Base-by-base conservation (phyloP, 257 asterid genomes). In the Lantana camara region DNA sequence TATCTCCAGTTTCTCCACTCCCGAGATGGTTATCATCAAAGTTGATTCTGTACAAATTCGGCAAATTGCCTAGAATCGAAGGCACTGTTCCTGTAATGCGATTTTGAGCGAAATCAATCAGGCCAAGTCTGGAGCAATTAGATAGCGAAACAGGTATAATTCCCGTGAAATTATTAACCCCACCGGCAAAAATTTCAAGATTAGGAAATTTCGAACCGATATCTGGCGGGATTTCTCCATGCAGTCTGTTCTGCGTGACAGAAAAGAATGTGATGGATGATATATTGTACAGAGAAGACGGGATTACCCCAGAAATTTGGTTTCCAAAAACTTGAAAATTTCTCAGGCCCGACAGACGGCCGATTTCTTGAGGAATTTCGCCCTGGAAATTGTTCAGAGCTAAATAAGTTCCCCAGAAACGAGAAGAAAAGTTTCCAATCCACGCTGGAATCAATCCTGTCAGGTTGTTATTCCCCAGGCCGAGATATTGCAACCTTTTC, bases 11-110 rank as follows among this genome's bases (percentile, higher is more conserved):
- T 20, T 54, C 63, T 24, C 77, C 57, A 23, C 2, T 19, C 15
- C 81, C 81, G 11, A 79, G 74, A 7, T 57, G 69, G 40, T 75
- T 79, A 0, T 7, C 0, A 1, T 53, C 57, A 8, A 66, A n/a
- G 46, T 53, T 56, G 34, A 66, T 8, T 19, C 63, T 6, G 4
- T 17, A 8, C 8, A 66, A 8, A 11, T 7, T 9, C 8, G 55
- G 54, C 23, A 66, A n/a, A 22, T 6, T 66, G 16, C 55, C 63
- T 0, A 54, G 57, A 15, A 16, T 35, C 1, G 64, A 24, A 41
- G 71, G 71, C 0, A 66, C 38, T 0, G 15, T 42, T 19, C 71
- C 71, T 17, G 46, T 55, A 0, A 66, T n/a, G 1, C 55, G 40
- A 13, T 66, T 52, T 2, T 8, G 9, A 4, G 63, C 15, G 14